Percentiles rank a stretch among this genome's conserved stretches.
These are phyloP conservation scores for Pleurotus salmoneostramineus DNA, from an alignment of 768 basidiomycete species.

Conservation along the genomic window DNA sequence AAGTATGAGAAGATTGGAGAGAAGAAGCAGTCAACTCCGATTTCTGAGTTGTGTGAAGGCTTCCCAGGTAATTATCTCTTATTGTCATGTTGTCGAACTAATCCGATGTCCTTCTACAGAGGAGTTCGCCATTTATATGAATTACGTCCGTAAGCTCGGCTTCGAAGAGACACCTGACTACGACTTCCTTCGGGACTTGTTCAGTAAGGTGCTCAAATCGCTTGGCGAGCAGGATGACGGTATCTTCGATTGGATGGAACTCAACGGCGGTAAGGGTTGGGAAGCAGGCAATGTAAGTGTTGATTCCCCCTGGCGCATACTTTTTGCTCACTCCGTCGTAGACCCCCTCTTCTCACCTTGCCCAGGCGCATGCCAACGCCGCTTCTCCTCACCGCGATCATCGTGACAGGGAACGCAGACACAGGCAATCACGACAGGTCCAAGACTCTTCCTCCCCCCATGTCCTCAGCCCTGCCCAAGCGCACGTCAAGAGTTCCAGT, in stretches of 20 bases:
- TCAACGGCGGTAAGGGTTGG: slow-evolving; percentile 95
- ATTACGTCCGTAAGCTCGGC: slow-evolving; percentile 97
- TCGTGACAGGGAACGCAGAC: slow-evolving; percentile 47
- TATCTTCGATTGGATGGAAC: slow-evolving; percentile 93
- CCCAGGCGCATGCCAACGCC: slow-evolving; percentile 52
- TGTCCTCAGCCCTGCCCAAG: slow-evolving; percentile 62
- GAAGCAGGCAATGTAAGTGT: slow-evolving; percentile 77
- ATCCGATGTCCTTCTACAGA: slow-evolving; percentile 41
- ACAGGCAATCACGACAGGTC: slow-evolving; percentile 55
- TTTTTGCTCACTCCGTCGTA: slow-evolving; percentile 15
- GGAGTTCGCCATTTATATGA: slow-evolving; percentile 98
- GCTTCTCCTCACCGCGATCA: slow-evolving; percentile 43
- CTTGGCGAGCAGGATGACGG: slow-evolving; percentile 88
- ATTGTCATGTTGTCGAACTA: slow-evolving; percentile 3
- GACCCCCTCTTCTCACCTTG: slow-evolving; percentile 40
- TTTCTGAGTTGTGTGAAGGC: slow-evolving; percentile 91
- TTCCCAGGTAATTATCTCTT: slow-evolving; percentile 74
- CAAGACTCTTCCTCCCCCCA: slow-evolving; percentile 56
- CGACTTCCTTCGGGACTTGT: slow-evolving; percentile 94
- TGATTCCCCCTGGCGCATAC: background rate
- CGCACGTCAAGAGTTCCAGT: slow-evolving; percentile 59
- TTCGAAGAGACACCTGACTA: slow-evolving; percentile 98
- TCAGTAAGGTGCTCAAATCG: slow-evolving; percentile 87
- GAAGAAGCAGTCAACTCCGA: slow-evolving; percentile 94
- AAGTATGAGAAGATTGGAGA: slow-evolving; percentile 99